Evolutionary conservation across 148 eudicot species (phyloP), one percentile per base, ranked within the genome.

Genomic region (Arbutus unedo): DNA sequence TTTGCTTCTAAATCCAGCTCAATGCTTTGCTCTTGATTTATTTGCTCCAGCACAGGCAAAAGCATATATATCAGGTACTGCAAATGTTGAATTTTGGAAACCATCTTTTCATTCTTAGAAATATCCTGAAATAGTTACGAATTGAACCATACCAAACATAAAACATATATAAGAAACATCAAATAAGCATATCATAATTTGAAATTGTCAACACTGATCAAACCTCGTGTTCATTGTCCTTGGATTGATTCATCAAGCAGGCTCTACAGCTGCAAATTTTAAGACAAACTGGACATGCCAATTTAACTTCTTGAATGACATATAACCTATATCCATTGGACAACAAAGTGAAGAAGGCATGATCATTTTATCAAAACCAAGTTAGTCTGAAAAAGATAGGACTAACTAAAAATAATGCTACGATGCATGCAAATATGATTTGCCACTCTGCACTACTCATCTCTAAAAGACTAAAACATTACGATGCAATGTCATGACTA

Each of bases 1-100:
- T 90, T 91, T 74, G 95, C 95, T 86, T 93, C 99, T 13, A 79
- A 87, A 80, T 89, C 98, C 75, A 90, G 84, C 87, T 92, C 98
- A 53, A 79, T 77, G 38, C 59, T 79, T 85, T 92, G 97, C 67
- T 88, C 91, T 81, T 59, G 74, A 81, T 93, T 96, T 73, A 93
- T 85, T 87, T 86, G 84, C 81, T 85, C 88, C 66, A 96, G 89
- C 54, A 93, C 82, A 45, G 99, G 99, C 81, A 94, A 93, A 67
- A 96, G 95, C 86, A 83, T 84, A 87, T 74, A 60, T 57, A 96
- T 88, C 82, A 93, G 77, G 87, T 96, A 94, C 77, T 85, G 91
- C 80, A 92, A 89, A 78, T 81, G 89, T n/a, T 89, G 85, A 67
- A 88, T 82, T 80, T 87, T 91, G 85, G 75, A 81, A 73, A 89